Percentiles rank a stretch among this genome's conserved stretches.
These are phyloP conservation scores for Lumnitzera littorea DNA, from an alignment of 345 rosid genomes.

Conservation along the genomic window DNA sequence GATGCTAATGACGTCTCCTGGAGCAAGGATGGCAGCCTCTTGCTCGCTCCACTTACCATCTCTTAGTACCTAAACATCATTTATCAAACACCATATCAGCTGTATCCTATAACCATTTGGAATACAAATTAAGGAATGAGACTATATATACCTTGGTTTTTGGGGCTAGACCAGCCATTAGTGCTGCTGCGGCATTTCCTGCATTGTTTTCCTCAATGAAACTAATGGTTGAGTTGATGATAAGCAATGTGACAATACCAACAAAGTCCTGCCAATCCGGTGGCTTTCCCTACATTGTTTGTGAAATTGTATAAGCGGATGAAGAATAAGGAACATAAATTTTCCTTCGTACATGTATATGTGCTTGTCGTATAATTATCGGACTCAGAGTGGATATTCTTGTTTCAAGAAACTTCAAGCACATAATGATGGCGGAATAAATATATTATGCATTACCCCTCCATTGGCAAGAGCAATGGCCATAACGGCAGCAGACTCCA, in stretches of 20 bases:
- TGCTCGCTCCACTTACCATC: conserved; percentile 45
- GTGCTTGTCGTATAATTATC: no score
- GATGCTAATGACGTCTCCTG: conserved; percentile 42
- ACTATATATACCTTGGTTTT: conserved; percentile 26
- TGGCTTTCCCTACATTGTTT: conserved; percentile 25
- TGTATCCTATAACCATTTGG: neutral
- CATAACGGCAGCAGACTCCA: conserved; percentile 20
- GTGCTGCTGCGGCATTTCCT: conserved; percentile 43
- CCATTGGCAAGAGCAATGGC: conserved; percentile 22
- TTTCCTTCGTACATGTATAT: no score
- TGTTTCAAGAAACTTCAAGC: no score
- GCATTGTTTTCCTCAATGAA: conserved; percentile 50
- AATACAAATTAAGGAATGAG: no score
- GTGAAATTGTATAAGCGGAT: neutral
- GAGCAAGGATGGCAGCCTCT: conserved; percentile 36
- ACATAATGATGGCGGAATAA: no score
- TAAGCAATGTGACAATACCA: conserved; percentile 29
- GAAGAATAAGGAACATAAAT: neutral
- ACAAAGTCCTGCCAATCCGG: conserved; percentile 50
- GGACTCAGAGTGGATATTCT: no score
- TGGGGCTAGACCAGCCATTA: conserved; percentile 47
- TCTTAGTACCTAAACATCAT: conserved; percentile 23
- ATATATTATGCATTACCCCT: conserved; percentile 7
- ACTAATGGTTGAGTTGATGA: conserved; percentile 45
- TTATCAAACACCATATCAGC: neutral